Percentiles rank a stretch among this genome's conserved stretches.
phyloP scores from a whole-genome alignment of 768 basidiomycete species.

The Naganishia friedmannii region DNA sequence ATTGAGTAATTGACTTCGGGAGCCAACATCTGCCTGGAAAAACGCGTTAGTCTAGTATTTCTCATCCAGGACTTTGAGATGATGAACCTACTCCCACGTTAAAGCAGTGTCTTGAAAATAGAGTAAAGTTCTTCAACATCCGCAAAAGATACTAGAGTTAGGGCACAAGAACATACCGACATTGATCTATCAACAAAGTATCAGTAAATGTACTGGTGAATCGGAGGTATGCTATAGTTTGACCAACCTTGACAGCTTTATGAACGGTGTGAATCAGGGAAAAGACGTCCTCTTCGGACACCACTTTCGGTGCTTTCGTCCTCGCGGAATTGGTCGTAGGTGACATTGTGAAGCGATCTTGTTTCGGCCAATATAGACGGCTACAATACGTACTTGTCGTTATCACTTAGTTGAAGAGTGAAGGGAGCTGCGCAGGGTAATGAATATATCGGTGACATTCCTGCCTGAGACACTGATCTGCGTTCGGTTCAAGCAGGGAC shows the following conservation, averaged over 20 bases:
- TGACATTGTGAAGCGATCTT: neutral
- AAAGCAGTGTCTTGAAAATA: slow-evolving; percentile 43
- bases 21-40: slow-evolving; percentile 41
- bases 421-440: too few relatives aligned
- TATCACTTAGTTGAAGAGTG: too few relatives aligned
- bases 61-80: too few relatives aligned
- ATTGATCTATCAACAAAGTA: slow-evolving; percentile 16
- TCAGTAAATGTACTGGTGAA: neutral
- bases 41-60: neutral
- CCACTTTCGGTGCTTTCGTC: neutral
- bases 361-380: too few relatives aligned
- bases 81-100: slow-evolving; percentile 42
- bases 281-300: slow-evolving; percentile 31
- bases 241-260: slow-evolving; percentile 32
- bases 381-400: too few relatives aligned
- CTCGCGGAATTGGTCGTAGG: neutral
- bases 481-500: too few relatives aligned
- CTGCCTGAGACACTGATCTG: neutral
- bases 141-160: slow-evolving; percentile 22
- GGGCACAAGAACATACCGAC: slow-evolving; percentile 22
- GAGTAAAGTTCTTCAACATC: neutral
- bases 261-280: slow-evolving; percentile 46
- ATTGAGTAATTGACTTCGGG: slow-evolving; percentile 49
- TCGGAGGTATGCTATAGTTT: neutral
- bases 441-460: neutral